Evolutionary conservation across 371 early-diverging fungal species (phyloP), one percentile per base, ranked within the genome.

Genomic region (Nematocida minor): DNA sequence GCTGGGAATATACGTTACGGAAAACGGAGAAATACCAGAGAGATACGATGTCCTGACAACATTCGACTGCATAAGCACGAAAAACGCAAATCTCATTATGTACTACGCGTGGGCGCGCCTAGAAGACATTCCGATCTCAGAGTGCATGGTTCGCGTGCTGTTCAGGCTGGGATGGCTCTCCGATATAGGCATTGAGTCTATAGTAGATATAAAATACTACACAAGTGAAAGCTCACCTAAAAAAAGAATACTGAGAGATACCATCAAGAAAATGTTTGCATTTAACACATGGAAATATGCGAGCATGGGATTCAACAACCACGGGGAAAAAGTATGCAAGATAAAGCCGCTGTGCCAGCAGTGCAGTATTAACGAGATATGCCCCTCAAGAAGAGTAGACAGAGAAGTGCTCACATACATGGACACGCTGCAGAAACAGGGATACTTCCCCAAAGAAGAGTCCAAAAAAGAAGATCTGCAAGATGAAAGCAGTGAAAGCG

Each of bases 11-110:
- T 18, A n/a, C 22, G 9, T 55, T 40, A 40, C 36, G 11, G 11
- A 70, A 36, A 18, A 41, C 2, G 60, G 34, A 11, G 71, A 70
- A 40, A 62, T 70, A n/a, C 71, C 71, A 14, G 14, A 42, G 6
- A 60, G 47, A 14, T 4, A 22, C 9, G n/a, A 29, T 16, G 34
- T 9, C 14, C 47, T 70, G 3, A 9, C 22, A 9, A 7, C 2
- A 2, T 34, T 70, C 25, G 16, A 0, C 4, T 7, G 9, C 6
- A 47, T 60, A 36, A 60, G 22, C 16, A 27, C 6, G 0, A 16
- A 16, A 4, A 36, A 14, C 14, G 71, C 60, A 2, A 27, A 22
- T 32, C 20, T 36, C 7, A 36, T 70, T 4, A 62, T 62, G 62
- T 16, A 60, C 22, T 20, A 70, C 47, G 71, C 63, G 18, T 70